These are phyloP conservation scores for Rhizomucor pusillus DNA, from an alignment of 371 early-diverging fungal species.

Conservation along the genomic window DNA sequence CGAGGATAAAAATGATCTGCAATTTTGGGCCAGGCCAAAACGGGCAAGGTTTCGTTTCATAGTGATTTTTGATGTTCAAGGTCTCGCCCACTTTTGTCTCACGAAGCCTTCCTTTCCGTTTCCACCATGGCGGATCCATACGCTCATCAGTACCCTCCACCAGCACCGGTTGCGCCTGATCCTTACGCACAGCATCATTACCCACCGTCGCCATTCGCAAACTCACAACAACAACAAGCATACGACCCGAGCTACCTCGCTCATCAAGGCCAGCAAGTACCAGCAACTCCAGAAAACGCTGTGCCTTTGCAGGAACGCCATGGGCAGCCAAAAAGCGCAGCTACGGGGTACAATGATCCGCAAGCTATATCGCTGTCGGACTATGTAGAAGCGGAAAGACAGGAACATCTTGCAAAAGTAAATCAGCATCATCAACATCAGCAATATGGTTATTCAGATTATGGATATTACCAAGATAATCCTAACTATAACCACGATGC, in stretches of 20 bases:
- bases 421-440: slow-evolving; percentile 5
- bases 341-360: slow-evolving; percentile 15
- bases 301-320: slow-evolving; percentile 1
- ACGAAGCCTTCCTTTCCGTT: neutral
- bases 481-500: slow-evolving; percentile 2
- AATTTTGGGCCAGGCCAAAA: slow-evolving; percentile 1
- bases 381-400: slow-evolving; percentile 12
- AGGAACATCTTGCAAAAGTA: slow-evolving; percentile 2
- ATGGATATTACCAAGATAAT: slow-evolving; percentile 2
- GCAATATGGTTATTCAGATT: neutral
- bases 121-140: slow-evolving; percentile 21
- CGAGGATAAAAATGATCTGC: neutral
- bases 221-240: slow-evolving; percentile 2
- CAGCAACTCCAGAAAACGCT: neutral
- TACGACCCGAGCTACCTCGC: slow-evolving; percentile 8
- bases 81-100: neutral
- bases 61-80: neutral
- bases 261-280: slow-evolving; percentile 3
- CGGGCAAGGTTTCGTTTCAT: neutral
- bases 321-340: neutral
- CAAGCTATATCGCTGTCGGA: slow-evolving; percentile 16
- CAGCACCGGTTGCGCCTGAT: slow-evolving; percentile 1
- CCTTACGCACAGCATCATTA: slow-evolving; percentile 7
- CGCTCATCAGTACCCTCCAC: slow-evolving; percentile 21
- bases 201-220: slow-evolving; percentile 3